Percentiles rank a stretch among this genome's conserved stretches.
phyloP scores from a whole-genome alignment of 176 grass and related monocot species.

The Carex kokanica region DNA sequence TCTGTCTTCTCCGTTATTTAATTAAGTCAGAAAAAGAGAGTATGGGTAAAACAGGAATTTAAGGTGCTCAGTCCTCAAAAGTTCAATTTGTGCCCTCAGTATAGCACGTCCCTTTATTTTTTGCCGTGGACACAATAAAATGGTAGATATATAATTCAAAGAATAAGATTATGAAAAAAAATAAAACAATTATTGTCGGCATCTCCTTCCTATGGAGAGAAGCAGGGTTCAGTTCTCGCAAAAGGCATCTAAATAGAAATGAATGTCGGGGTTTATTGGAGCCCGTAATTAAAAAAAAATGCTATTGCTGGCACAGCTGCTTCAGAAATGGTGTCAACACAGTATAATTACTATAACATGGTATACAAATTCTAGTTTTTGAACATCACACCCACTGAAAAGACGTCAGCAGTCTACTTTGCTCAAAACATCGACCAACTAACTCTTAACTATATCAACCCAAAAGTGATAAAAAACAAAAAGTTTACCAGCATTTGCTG shows the following conservation, averaged over 20 bases:
- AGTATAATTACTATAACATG: background rate
- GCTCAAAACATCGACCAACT: background rate
- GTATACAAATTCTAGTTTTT: background rate
- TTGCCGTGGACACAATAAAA: background rate
- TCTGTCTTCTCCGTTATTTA: no score
- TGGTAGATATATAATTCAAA: slow-evolving; percentile 11
- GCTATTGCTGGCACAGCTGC: background rate
- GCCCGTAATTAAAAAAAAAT: background rate
- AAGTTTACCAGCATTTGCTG: slow-evolving; percentile 64
- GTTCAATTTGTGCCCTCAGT: no score
- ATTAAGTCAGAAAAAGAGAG: no score
- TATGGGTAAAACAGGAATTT: no score
- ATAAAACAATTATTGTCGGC: background rate
- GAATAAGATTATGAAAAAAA: slow-evolving; percentile 9
- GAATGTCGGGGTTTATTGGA: no score
- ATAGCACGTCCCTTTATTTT: no score
- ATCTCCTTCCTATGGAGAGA: no score
- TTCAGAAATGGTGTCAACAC: background rate
- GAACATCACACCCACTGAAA: background rate
- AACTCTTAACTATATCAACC: background rate
- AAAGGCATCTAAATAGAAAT: no score
- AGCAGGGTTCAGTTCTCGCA: no score
- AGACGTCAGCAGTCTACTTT: background rate
- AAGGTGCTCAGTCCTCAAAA: no score
- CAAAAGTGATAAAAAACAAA: slow-evolving; percentile 20